Conservation (phyloP, 179 eudicot species). For the Vitellaria paradoxa region DNA sequence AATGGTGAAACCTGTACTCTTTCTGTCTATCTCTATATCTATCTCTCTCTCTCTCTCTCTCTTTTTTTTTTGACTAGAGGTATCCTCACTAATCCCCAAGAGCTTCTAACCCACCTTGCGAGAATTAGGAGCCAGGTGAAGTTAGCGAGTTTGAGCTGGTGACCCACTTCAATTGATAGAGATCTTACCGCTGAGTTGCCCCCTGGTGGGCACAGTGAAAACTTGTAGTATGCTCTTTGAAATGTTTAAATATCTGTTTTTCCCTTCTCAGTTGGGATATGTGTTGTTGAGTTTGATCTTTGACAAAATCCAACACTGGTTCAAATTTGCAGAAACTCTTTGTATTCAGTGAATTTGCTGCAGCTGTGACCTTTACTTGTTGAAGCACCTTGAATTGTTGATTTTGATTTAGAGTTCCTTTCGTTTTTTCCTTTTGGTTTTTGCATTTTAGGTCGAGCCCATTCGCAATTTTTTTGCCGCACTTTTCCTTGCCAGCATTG, state of each 20-base stretch:
- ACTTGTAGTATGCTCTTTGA: not conserved
- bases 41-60: too few species aligned
- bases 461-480: slow-evolving; percentile 96
- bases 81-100: too few species aligned
- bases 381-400: not conserved
- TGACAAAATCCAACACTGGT: too few species aligned
- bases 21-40: too few species aligned
- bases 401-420: not conserved
- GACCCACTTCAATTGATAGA: too few species aligned
- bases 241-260: not conserved
- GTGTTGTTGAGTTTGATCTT: not conserved
- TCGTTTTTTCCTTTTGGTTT: not conserved
- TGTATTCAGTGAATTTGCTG: slow-evolving; percentile 5
- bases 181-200: too few species aligned
- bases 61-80: too few species aligned
- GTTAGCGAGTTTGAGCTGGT: too few species aligned
- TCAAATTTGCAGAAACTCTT: not conserved
- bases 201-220: not conserved
- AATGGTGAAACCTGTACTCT: not conserved
- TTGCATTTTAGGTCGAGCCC: slow-evolving; percentile 69
- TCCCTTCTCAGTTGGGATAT: not conserved
- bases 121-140: too few species aligned
- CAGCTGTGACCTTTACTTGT: not conserved
- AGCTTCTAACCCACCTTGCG: too few species aligned
- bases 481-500: slow-evolving; percentile 93